Conservation (phyloP, 352 stramenopile species). For the Phytophthora melonis region DNA sequence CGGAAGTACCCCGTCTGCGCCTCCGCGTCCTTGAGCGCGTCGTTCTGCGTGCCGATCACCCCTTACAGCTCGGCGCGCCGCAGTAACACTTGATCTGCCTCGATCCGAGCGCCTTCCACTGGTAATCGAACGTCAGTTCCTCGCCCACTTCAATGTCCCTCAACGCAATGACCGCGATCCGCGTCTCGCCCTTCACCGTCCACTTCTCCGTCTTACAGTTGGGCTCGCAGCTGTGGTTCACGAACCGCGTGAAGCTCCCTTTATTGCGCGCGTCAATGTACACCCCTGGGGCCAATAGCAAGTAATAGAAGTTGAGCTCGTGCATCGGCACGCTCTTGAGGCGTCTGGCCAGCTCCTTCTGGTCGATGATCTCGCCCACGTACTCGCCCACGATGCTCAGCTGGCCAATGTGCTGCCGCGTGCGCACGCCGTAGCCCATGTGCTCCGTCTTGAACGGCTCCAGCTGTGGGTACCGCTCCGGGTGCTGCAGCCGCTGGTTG, state of each 20-base stretch:
- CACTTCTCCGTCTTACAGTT: constrained; percentile 98
- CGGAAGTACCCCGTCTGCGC: constrained; percentile 64
- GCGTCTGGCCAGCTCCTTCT: constrained; percentile 76
- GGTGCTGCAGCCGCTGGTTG: constrained; percentile 85
- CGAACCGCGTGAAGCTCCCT: constrained; percentile 95
- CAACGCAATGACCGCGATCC: constrained; percentile 95
- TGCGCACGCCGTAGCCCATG: constrained; percentile 90
- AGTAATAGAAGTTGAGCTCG: constrained; percentile 91
- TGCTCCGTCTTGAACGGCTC: constrained; percentile 82
- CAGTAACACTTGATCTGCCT: constrained; percentile 86
- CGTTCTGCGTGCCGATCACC: constrained; percentile 70
- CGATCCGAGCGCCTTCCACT: constrained; percentile 92
- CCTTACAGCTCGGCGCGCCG: constrained; percentile 72
- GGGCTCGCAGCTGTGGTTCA: constrained; percentile 96
- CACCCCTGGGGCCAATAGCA: constrained; percentile 78
- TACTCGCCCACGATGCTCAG: constrained; percentile 90
- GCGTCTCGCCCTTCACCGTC: constrained; percentile 91
- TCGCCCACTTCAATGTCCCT: constrained; percentile 88
- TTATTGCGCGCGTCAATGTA: constrained; percentile 92
- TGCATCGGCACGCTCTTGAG: constrained; percentile 71
- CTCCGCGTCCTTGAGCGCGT: constrained; percentile 47
- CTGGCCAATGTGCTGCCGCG: constrained; percentile 64
- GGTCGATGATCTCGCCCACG: constrained; percentile 93
- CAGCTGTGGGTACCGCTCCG: constrained; percentile 65
- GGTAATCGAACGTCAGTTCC: constrained; percentile 97